Base-by-base conservation (phyloP, 441 rosid species). In the Syzygium syzygioides region DNA sequence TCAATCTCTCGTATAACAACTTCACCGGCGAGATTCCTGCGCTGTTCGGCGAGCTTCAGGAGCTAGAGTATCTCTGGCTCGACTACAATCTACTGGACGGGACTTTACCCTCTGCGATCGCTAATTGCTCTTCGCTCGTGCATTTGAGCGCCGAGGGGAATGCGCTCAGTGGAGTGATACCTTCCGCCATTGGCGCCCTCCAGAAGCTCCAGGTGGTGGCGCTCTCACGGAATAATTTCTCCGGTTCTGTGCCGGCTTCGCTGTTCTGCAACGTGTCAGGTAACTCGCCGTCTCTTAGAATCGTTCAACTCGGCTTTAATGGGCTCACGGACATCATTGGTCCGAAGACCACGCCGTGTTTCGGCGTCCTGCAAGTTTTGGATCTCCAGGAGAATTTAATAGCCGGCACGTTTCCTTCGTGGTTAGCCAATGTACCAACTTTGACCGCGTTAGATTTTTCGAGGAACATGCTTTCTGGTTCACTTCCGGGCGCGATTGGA, bases 101-200 rank as follows among this genome's bases (percentile, higher is more conserved):
- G 30, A 96, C 99, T 79, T 68, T 98, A 66, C 99, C 99, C 8
- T 96, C 99, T 0, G 97, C 96, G 6, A 86, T 98, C 15, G 94
- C 96, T 2, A 98, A 97, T 89, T 96, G 98, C 84, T 96, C 98
- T 32, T 96, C 99, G 48, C 94, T 98, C 18, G 92, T 95, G 32
- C 99, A 97, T 86, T 91, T 98, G 84, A 97, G 99, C 88, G 98
- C 94, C 3, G 92, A 94, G 68, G 96, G 93, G 85, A 97, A 98
- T 88, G 87, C 92, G 55, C 95, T 98, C 85, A 91, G 95, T 56
- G 99, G 99, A 45, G 93, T 96, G 79, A 90, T 98, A 14, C 99
- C 99, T 32, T 92, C 98, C 19, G 96, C 97, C 37, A 93, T 94
- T 25, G 99, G 97, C 13, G 91, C 93, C 68, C 93, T 98, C 34